Evolutionary conservation across 306 rosid species (phyloP), one percentile per base, ranked within the genome.

Genomic region (Potentilla sterilis): DNA sequence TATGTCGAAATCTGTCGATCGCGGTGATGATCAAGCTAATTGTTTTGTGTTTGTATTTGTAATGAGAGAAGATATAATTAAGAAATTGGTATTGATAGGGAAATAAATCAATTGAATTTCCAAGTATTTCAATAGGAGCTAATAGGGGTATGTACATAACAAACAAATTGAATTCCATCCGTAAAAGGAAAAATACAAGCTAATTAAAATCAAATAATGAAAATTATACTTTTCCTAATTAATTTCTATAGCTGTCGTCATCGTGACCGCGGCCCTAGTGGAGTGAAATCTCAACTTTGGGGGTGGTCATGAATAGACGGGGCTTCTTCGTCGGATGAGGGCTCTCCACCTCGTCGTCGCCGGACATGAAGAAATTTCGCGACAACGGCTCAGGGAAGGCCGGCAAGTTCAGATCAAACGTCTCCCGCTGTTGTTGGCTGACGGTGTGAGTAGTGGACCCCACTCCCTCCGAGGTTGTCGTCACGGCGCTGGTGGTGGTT

Each of bases 321-420:
- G 93, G 89, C 86, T 83, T 95, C 81, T 95, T 95, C 43, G 67
- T 55, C 4, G 98, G 99, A 3, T 70, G 86, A 49, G 99, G 99
- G 49, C 97, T 92, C 35, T 94, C 90, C 28, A 95, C 99, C 83
- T 95, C 99, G 43, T 95, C 97, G 9, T 95, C 99, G 6, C 80
- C 89, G 66, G 79, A 65, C 61, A 47, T 0, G 72, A 86, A 80
- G 73, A 81, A 78, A 38, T 77, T 82, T 19, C 85, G 76, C 0
- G 91, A 66, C 22, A 86, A 77, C 7, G 87, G 81, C 6, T 95
- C 99, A 3, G 97, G 93, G 59, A 89, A 80, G 63, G 97, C 97
- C 0, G 99, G 99, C 10, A 95, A 86, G 80, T 95, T 95, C 7
- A 95, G 93, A 83, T 95, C 99, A 62, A 95, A 92, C 9, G 78